These are phyloP conservation scores for Cladosporium sp. DNA, from an alignment of 2,329 filamentous ascomycete genomes.

Conservation along the genomic window DNA sequence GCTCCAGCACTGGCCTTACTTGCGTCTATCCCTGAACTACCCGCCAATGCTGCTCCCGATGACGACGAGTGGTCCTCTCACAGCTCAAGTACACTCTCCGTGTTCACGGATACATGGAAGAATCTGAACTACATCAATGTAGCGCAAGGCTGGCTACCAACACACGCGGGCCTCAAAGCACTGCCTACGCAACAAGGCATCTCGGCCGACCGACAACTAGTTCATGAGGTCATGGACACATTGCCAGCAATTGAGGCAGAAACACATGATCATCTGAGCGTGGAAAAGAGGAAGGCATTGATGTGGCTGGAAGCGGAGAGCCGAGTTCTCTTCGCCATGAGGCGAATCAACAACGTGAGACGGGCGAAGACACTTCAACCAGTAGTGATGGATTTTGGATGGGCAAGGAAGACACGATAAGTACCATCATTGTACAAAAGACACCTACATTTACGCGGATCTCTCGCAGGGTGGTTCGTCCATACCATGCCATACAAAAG, in stretches of 20 bases:
- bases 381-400: slow-evolving; percentile 28
- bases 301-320: slow-evolving; percentile 39
- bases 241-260: slow-evolving; percentile 15
- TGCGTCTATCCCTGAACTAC: slow-evolving; percentile 2
- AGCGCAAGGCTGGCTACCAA: slow-evolving; percentile 42
- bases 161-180: slow-evolving; percentile 23
- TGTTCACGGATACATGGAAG: slow-evolving; percentile 41
- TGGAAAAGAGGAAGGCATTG: slow-evolving; percentile 26
- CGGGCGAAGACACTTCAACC: slow-evolving; percentile 15
- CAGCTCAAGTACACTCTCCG: slow-evolving; percentile 26
- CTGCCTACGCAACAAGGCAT: slow-evolving; percentile 27
- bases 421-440: neutral
- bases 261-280: slow-evolving; percentile 11
- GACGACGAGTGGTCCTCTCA: slow-evolving; percentile 14
- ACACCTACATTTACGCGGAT: too few relatives aligned
- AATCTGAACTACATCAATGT: slow-evolving; percentile 39
- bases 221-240: slow-evolving; percentile 32
- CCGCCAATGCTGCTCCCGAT: neutral
- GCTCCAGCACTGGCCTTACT: slow-evolving; percentile 40
- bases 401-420: slow-evolving; percentile 12
- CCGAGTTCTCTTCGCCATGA: slow-evolving; percentile 28
- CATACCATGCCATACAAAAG: too few relatives aligned
- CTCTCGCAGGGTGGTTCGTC: too few relatives aligned
- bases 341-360: slow-evolving; percentile 27
- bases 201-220: slow-evolving; percentile 26